These are phyloP conservation scores for Fusarium concolor DNA, from an alignment of 2,329 filamentous ascomycete species.

Conservation along the genomic window DNA sequence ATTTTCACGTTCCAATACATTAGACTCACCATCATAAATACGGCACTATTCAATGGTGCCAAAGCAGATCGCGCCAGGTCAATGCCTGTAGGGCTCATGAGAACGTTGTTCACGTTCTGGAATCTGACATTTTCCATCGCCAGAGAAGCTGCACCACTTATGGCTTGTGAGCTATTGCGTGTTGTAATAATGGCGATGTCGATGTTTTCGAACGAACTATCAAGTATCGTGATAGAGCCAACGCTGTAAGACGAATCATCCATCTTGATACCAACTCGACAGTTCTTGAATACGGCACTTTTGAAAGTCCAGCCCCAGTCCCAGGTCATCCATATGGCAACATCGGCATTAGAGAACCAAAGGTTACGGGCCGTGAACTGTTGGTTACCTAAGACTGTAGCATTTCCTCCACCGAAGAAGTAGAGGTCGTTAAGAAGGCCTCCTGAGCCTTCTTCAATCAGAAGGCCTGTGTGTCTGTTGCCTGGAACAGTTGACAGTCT, in stretches of 20 bases:
- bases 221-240: slow-evolving; percentile 79
- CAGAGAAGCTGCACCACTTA: slow-evolving; percentile 56
- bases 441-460: slow-evolving; percentile 73
- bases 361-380: slow-evolving; percentile 79
- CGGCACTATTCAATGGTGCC: slow-evolving; percentile 10
- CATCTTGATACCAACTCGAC: slow-evolving; percentile 75
- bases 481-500: slow-evolving; percentile 58
- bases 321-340: slow-evolving; percentile 78
- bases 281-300: slow-evolving; percentile 71
- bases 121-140: slow-evolving; percentile 62
- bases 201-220: slow-evolving; percentile 77
- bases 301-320: slow-evolving; percentile 83
- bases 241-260: slow-evolving; percentile 65
- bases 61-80: slow-evolving; percentile 32
- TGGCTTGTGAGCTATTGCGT: slow-evolving; percentile 48
- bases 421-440: slow-evolving; percentile 76
- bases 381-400: slow-evolving; percentile 70
- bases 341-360: slow-evolving; percentile 72
- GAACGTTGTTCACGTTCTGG: slow-evolving; percentile 48
- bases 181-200: slow-evolving; percentile 76
- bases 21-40: slow-evolving; percentile 46
- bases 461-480: slow-evolving; percentile 67
- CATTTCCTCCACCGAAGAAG: slow-evolving; percentile 76
- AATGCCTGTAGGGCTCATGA: slow-evolving; percentile 35
- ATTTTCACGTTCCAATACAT: neutral